Base-by-base conservation (phyloP, 345 rosid genomes). In the Boechera retrofracta region DNA sequence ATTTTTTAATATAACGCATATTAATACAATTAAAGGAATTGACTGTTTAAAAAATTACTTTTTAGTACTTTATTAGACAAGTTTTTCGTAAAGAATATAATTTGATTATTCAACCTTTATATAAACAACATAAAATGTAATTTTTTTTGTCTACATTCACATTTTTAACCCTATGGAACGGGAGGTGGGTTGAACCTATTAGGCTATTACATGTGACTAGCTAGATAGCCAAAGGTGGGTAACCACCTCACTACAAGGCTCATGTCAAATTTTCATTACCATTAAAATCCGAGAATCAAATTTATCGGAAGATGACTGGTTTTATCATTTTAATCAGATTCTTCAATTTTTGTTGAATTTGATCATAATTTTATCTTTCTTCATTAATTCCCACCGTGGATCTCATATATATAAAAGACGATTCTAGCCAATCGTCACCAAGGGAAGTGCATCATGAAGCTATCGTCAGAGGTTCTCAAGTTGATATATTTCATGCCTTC, bases 21-120 rank as follows among this genome's bases (percentile, higher is more conserved):
- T 45, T 29, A 36, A 28, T 24, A 68, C 5, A 38, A 53, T 16
- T 15, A 5, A 47, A 29, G 54, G 38, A 44, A 18, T 6, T 35
- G 31, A 45, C 26, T 45, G 10, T 29, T 6, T 24, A 18, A 21
- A 2, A 11, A 3, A 6, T 49, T 18, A 16, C 4, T 9, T 51
- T 48, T 5, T 15, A 15, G 21, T 45, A 45, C 7, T 45, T 41
- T 41, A 36, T 41, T 3, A 49, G 6, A 28, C 2, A 33, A 36
- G 6, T 24, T 51, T 49, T 67, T 6, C 47, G 49, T 67, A 52
- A 67, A 6, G 24, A 13, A 21, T 35, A 12, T 53, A 72, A 52
- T 49, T 35, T 36, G 9, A 36, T 26, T 13, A 61, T 61, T 61
- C 10, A 38, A 51, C 11, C 29, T 18, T 52, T 9, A 5, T 24